phyloP scores from a whole-genome alignment of 2,329 filamentous ascomycete species.

The Tolypocladium endophyticum region DNA sequence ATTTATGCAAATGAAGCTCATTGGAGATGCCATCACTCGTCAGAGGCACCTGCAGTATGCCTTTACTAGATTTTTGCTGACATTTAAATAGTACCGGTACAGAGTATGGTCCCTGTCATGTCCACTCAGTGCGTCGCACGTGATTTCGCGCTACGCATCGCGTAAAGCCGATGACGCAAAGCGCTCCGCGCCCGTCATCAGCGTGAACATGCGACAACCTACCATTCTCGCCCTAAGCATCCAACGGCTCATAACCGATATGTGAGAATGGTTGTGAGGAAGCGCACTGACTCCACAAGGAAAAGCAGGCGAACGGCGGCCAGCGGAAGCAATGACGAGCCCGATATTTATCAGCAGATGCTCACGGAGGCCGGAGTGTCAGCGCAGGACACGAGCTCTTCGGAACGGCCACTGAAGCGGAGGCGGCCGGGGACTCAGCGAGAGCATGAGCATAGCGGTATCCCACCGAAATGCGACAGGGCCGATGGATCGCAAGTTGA shows the following conservation, averaged over 20 bases:
- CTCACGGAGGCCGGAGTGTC: constrained; percentile 36
- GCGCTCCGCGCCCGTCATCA: not conserved
- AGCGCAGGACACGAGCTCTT: constrained; percentile 10
- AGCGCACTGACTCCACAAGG: constrained; percentile 13
- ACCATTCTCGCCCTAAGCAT: not conserved
- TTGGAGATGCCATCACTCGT: too few relatives aligned
- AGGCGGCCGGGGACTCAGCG: constrained; percentile 14
- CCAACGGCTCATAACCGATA: not conserved
- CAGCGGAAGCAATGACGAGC: constrained; percentile 11
- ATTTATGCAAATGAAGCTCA: not conserved
- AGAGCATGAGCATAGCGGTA: not conserved
- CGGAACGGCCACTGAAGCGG: constrained; percentile 30
- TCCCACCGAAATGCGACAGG: not conserved
- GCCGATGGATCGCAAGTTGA: not conserved
- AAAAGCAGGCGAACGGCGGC: constrained; percentile 8
- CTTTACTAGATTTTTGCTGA: too few relatives aligned
- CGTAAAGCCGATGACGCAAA: constrained; percentile 8
- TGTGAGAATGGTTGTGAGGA: constrained; percentile 20
- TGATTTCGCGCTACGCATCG: constrained; percentile 8
- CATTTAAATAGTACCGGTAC: too few relatives aligned
- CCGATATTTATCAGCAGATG: constrained; percentile 37
- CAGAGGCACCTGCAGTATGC: not conserved
- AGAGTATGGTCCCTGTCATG: too few relatives aligned
- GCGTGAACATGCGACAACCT: not conserved
- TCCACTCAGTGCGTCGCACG: constrained; percentile 2